Evolutionary conservation across 179 eudicot species (phyloP), one percentile per base, ranked within the genome.

Genomic region (Silene coronaria): DNA sequence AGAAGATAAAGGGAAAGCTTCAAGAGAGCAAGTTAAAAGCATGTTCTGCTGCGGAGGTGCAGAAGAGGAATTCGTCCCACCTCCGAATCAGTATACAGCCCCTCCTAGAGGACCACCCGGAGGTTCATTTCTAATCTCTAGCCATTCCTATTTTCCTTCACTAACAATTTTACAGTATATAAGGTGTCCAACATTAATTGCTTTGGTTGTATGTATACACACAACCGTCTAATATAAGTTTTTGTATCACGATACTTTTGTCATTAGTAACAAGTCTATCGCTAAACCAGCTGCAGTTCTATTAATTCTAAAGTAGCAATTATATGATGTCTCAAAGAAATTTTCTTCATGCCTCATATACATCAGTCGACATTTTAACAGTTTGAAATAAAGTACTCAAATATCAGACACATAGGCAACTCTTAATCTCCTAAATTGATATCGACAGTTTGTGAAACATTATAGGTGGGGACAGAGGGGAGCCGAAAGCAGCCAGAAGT

Each of bases 41-140:
- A 93, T 93, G 98, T 88, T 84, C 80, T 95, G 99, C 79, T 92
- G 97, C 63, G 93, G 96, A 79, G 99, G 91, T 21, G 85, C 83
- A 80, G 96, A 92, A 80, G 99, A 95, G 82, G 97, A 89, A 77
- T 36, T 32, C 63, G 73, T 76, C 38, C 92, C 92, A 26, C 92
- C 95, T 72, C 82, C 87, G 51, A 86, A 86, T 78, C 91, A 90
- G 75, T 76, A 76, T 60, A 78, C 90, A 1, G 89, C 91, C 66
- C 96, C 97, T 51, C 89, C 94, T n/a, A 83, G 79, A 86, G 88
- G 91, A 45, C 72, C 87, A 11, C 84, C 85, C 77, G 88, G 85
- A 8, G 87, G 88, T 84, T 88, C 67, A 68, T 69, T 13, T 46
- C 14, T 46, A 11, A 32, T 9, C 12, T 2, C 5, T 24, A 4